Evolutionary conservation across 805 yeast genomes (phyloP).

Genomic region (Brettanomyces bruxellensis): DNA sequence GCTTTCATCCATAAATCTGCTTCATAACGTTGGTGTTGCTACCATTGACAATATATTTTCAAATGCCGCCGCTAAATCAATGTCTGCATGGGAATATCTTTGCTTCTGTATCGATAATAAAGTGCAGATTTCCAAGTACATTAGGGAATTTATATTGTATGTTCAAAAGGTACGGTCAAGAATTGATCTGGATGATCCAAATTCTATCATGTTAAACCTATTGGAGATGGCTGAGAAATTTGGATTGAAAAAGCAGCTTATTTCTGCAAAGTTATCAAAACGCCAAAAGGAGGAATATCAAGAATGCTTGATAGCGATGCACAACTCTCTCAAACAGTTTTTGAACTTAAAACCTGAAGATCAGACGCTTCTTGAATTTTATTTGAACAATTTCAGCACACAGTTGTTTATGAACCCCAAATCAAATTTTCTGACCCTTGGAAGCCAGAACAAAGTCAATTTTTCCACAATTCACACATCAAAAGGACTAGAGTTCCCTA

Average conservation of each 20-base stretch:
- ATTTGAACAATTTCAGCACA: constrained; percentile 27
- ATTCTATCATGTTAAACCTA: constrained; percentile 26
- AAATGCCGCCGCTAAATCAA: constrained; percentile 11
- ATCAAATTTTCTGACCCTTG: constrained; percentile 15
- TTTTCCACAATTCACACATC: constrained; percentile 67
- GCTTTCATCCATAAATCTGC: constrained; percentile 15
- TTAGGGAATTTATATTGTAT: constrained; percentile 7
- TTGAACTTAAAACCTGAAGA: constrained; percentile 17
- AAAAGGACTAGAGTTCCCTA: constrained; percentile 66
- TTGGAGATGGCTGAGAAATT: constrained; percentile 24
- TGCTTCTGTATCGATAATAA: neutral
- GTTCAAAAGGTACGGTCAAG: constrained; percentile 14
- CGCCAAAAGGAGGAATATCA: constrained; percentile 15
- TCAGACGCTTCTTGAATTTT: constrained; percentile 28
- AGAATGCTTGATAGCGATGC: constrained; percentile 27
- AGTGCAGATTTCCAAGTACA: constrained; percentile 2
- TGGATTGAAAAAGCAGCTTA: constrained; percentile 26
- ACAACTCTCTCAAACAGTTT: constrained; percentile 21
- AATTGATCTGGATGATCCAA: constrained; percentile 27
- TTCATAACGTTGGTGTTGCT: constrained; percentile 16
- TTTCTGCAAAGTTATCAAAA: constrained; percentile 2
- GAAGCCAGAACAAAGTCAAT: constrained; percentile 31
- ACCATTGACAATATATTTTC: constrained; percentile 11
- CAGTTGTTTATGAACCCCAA: constrained; percentile 9
- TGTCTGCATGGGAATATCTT: constrained; percentile 17